A percentile compares a stretch with the other conserved stretches of the same genome.
Evolutionary conservation across 2,329 filamentous ascomycete species (phyloP).

Genomic region (Teratosphaeria nubilosa): DNA sequence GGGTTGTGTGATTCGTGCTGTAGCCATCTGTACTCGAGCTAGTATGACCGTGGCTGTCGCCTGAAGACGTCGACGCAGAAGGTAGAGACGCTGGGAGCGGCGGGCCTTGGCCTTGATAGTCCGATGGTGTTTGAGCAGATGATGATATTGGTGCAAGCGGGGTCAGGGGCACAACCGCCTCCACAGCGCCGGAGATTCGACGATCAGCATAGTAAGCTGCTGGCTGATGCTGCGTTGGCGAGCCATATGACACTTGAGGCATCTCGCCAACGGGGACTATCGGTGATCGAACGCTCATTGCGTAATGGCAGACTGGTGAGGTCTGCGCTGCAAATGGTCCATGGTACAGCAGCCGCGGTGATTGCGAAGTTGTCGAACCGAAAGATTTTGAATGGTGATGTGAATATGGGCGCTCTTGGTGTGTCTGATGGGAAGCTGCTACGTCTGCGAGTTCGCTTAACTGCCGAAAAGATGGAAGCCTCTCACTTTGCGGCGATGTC

Average conservation of each 20-base stretch:
- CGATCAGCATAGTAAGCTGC: slow-evolving; percentile 15
- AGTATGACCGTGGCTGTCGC: slow-evolving; percentile 20
- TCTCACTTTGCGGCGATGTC: slow-evolving; percentile 16
- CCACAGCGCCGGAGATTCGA: slow-evolving; percentile 11
- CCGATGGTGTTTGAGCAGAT: slow-evolving; percentile 1
- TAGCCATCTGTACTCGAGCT: slow-evolving; percentile 23
- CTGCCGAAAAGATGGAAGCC: slow-evolving; percentile 24
- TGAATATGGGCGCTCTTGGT: slow-evolving; percentile 8
- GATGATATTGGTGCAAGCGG: not conserved
- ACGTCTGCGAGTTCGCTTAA: slow-evolving; percentile 23
- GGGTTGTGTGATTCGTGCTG: slow-evolving; percentile 27
- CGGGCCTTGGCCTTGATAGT: slow-evolving; percentile 3
- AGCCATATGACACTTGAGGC: slow-evolving; percentile 11
- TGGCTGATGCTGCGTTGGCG: slow-evolving; percentile 11
- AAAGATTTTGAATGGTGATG: slow-evolving; percentile 20
- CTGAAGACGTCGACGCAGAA: slow-evolving; percentile 19
- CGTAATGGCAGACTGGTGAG: slow-evolving; percentile 15
- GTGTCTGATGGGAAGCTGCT: slow-evolving; percentile 14
- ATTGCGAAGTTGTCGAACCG: slow-evolving; percentile 20
- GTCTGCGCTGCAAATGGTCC: slow-evolving; percentile 16
- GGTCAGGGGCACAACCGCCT: not conserved
- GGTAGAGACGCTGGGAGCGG: slow-evolving; percentile 15
- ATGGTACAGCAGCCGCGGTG: slow-evolving; percentile 16
- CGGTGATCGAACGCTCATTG: slow-evolving; percentile 14
- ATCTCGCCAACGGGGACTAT: slow-evolving; percentile 16